Base-by-base conservation (phyloP, 2,329 filamentous ascomycete genomes). In the Colletotrichum neosansevieriae region DNA sequence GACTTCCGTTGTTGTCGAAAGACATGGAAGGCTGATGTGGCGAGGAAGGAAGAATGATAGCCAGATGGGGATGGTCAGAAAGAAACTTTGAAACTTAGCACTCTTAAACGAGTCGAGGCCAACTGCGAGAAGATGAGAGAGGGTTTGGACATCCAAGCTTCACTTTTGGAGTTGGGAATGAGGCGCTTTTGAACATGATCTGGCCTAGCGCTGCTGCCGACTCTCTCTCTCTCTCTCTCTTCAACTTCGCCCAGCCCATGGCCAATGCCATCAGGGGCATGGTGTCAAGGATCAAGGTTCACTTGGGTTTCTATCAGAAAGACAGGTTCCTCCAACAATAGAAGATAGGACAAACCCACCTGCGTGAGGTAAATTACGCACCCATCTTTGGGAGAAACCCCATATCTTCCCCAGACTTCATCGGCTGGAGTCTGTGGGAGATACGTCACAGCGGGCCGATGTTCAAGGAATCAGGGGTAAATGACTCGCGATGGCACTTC, bases 391-490 rank as follows among this genome's bases (percentile, higher is more conserved):
- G 42, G 34, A 56, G 38, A 12, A 38, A 42, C 66, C 53, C 66
- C 66, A 60, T 60, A 60, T 44, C 44, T 68, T 68, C 66, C 66
- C 66, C 66, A 32, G 66, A 68, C 66, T 60, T 29, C 40, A 36
- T 58, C 44, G 21, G 17, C 38, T 58, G 38, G 11, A 38, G 36
- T 38, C 36, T 38, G 36, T 38, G 36, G 36, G 38, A 42, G 34
- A n/a, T 59, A 68, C 66, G 66, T 68, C 66, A 68, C 54, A 58
- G 54, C 47, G 66, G 66, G 61, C 53, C 61, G 54, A 65, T 36
- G 7, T 13, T 38, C 61, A 54, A 60, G 61, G 61, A 58, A 50
- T 50, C 54, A 65, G 42, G 61, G 61, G 65, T n/a, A 17, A 44
- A 59, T 69, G 61, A 69, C 66, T 69, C 66, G 49, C 36, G 11